These are phyloP conservation scores for Acacia confusa DNA, from an alignment of 306 rosid species.

Conservation along the genomic window DNA sequence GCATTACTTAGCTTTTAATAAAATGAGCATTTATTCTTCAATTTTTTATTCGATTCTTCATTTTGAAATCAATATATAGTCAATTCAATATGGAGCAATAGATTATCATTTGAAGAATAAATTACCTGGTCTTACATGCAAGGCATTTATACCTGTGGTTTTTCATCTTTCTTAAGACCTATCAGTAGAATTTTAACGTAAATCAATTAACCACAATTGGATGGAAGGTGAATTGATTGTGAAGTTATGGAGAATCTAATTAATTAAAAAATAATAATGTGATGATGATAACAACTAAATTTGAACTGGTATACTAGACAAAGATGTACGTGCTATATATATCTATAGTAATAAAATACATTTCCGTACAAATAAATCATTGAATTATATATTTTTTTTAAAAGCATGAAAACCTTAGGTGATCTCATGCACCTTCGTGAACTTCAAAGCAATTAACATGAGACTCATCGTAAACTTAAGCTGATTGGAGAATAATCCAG, in stretches of 20 bases:
- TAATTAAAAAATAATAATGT: neutral
- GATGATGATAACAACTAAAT: slow-evolving; percentile 8
- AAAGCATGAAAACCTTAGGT: neutral
- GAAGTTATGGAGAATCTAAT: neutral
- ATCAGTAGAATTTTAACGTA: neutral
- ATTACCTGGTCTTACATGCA: neutral
- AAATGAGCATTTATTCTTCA: slow-evolving; percentile 7
- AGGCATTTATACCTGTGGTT: slow-evolving; percentile 4
- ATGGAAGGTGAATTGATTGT: neutral
- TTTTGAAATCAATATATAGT: neutral
- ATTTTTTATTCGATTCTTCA: neutral
- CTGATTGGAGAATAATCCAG: slow-evolving; percentile 8
- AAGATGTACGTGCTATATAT: neutral
- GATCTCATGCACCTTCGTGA: slow-evolving; percentile 23
- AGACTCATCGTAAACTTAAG: slow-evolving; percentile 34
- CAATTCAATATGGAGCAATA: neutral
- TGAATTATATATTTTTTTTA: neutral
- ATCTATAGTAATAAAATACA: neutral
- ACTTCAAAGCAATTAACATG: slow-evolving; percentile 29
- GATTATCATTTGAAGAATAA: slow-evolving; percentile 12
- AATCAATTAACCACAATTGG: neutral
- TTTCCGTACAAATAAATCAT: neutral
- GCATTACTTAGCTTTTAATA: neutral
- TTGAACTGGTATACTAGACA: neutral
- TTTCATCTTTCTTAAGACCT: neutral